phyloP scores from a whole-genome alignment of 1,284 basidiomycete genomes.

The Irpex rosettiformis region DNA sequence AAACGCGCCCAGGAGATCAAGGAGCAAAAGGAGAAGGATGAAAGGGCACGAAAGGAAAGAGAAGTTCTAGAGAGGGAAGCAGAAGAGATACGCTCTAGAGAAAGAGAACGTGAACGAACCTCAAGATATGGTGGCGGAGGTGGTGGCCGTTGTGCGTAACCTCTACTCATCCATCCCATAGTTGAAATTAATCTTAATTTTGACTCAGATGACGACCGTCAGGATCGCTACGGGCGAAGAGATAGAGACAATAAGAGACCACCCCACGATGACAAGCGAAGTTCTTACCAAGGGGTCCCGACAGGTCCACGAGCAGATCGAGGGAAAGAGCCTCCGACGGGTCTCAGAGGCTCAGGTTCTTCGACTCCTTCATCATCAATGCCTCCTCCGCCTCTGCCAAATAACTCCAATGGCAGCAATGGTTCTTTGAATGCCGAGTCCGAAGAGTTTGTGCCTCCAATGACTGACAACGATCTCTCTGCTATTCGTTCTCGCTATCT shows the following conservation, averaged over 20 bases:
- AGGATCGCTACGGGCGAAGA: conserved; percentile 37
- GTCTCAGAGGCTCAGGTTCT: conserved; percentile 28
- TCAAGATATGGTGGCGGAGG: conserved; percentile 36
- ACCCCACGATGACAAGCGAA: conserved; percentile 20
- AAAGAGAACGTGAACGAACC: conserved; percentile 33
- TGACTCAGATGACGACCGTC: conserved; percentile 55
- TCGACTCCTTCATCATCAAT: conserved; percentile 35
- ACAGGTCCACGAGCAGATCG: conserved; percentile 84
- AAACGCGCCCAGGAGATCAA: conserved; percentile 80
- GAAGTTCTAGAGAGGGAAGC: conserved; percentile 74
- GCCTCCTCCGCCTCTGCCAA: conserved; percentile 44
- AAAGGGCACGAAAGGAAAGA: conserved; percentile 53
- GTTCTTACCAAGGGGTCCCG: conserved; percentile 55
- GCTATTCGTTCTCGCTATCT: conserved; percentile 87
- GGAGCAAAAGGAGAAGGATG: conserved; percentile 62
- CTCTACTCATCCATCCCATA: conserved; percentile 13
- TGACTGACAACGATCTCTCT: conserved; percentile 71
- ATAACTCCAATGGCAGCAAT: conserved; percentile 14
- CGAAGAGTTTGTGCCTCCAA: conserved; percentile 59
- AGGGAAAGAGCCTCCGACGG: conserved; percentile 35
- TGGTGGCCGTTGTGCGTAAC: conserved; percentile 44
- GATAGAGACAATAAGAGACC: conserved; percentile 22
- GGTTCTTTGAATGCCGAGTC: conserved; percentile 28
- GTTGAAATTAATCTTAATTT: conserved; percentile 10
- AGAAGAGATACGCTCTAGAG: conserved; percentile 55